Evolutionary conservation across 805 yeast species (phyloP).

Genomic region (Saturnispora diversa): DNA sequence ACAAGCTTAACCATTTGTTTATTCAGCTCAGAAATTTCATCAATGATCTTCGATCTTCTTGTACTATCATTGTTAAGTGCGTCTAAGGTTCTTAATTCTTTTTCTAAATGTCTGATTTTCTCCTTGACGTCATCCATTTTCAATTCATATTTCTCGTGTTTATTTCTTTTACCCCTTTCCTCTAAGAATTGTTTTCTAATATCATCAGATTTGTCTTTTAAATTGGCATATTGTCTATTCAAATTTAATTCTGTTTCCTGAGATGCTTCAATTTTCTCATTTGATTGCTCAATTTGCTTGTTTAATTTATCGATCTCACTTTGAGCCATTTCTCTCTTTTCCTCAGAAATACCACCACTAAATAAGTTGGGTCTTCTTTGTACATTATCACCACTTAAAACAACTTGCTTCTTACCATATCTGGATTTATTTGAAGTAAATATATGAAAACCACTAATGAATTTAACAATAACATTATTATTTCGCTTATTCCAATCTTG

Average conservation of each 20-base stretch:
- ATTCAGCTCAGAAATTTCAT: neutral
- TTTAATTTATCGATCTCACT: conserved; percentile 13
- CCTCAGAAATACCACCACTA: conserved; percentile 27
- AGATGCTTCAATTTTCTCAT: neutral
- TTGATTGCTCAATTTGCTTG: conserved; percentile 2
- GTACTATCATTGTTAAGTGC: neutral
- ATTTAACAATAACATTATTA: conserved; percentile 34
- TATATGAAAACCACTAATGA: conserved; percentile 51
- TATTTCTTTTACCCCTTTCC: conserved; percentile 1
- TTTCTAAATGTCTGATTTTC: conserved; percentile 1
- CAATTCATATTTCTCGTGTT: conserved; percentile 7
- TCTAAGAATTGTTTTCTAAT: neutral
- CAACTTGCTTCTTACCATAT: conserved; percentile 54
- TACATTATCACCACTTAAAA: conserved; percentile 62
- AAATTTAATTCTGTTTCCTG: neutral
- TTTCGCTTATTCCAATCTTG: conserved; percentile 28
- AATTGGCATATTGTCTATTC: conserved; percentile 15
- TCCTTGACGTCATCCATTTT: conserved; percentile 1
- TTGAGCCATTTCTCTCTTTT: conserved; percentile 19
- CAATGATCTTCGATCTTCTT: conserved; percentile 1
- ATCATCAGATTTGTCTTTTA: conserved; percentile 13
- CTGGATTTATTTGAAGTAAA: conserved; percentile 47
- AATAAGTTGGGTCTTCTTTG: conserved; percentile 42
- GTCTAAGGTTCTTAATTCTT: neutral
- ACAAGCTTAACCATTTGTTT: conserved; percentile 1